These are phyloP conservation scores for Xylaria curta DNA, from an alignment of 495 filamentous ascomycete species.

Conservation along the genomic window DNA sequence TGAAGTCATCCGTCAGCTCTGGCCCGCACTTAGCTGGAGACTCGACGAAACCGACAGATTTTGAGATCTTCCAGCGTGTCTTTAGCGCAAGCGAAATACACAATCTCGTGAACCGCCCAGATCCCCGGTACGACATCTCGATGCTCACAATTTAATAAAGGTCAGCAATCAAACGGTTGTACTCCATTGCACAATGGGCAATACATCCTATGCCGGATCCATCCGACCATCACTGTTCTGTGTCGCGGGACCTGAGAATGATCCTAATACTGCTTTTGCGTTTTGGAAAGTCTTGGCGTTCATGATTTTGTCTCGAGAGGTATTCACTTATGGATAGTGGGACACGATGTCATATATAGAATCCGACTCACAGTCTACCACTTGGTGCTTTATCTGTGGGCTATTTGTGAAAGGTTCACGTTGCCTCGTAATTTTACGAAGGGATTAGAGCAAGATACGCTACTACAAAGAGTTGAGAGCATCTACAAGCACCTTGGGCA, in stretches of 20 bases:
- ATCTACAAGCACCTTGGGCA: not conserved
- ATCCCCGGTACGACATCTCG: slow-evolving; percentile 53
- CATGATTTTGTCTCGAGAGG: slow-evolving; percentile 19
- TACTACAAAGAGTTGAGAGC: not conserved
- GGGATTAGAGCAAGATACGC: not conserved
- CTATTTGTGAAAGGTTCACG: not conserved
- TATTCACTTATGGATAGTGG: not conserved
- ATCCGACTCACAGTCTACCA: slow-evolving; percentile 9
- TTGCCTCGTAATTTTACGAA: not conserved
- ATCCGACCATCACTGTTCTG: slow-evolving; percentile 30
- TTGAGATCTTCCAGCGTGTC: slow-evolving; percentile 50
- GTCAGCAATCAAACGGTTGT: slow-evolving; percentile 28
- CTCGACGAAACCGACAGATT: slow-evolving; percentile 44
- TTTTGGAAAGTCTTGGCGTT: slow-evolving; percentile 28
- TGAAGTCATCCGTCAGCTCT: slow-evolving; percentile 40
- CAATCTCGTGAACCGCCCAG: slow-evolving; percentile 47
- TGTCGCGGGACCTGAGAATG: slow-evolving; percentile 18
- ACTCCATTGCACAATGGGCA: slow-evolving; percentile 39
- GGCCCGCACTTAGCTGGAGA: slow-evolving; percentile 32
- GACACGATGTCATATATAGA: slow-evolving; percentile 3
- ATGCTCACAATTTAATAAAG: slow-evolving; percentile 46
- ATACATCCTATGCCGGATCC: slow-evolving; percentile 36
- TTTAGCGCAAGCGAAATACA: slow-evolving; percentile 51
- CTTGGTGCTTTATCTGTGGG: not conserved
- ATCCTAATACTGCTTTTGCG: slow-evolving; percentile 12